Percentiles rank a stretch among this genome's conserved stretches.
Evolutionary conservation across 2,329 filamentous ascomycete genomes (phyloP).

Genomic region (Furcasterigmium sp.): DNA sequence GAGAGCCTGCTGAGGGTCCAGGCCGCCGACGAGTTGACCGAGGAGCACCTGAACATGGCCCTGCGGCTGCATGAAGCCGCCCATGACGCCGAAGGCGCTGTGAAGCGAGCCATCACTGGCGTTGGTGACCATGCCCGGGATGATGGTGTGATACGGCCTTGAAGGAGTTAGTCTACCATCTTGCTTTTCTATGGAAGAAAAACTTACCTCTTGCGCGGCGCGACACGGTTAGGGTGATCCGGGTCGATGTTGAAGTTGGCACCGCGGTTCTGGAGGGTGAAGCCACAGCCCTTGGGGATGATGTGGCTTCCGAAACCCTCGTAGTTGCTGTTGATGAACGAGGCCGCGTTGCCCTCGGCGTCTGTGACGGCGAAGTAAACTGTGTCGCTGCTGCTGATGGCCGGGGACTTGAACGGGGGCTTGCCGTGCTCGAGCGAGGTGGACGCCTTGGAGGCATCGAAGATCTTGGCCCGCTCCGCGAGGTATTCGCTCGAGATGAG

Average conservation of each 20-base stretch:
- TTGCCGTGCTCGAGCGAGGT: conserved; percentile 59
- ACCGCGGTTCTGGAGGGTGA: conserved; percentile 90
- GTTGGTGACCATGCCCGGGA: conserved; percentile 85
- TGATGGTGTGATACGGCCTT: conserved; percentile 94
- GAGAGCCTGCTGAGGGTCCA: conserved; percentile 80
- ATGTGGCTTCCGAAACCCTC: conserved; percentile 83
- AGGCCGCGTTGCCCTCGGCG: conserved; percentile 78
- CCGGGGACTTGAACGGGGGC: conserved; percentile 54
- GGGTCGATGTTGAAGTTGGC: conserved; percentile 73
- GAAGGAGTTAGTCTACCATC: no score
- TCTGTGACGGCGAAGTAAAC: conserved; percentile 92
- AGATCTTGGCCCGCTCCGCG: conserved; percentile 58
- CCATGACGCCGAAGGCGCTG: conserved; percentile 93
- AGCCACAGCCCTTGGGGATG: conserved; percentile 80
- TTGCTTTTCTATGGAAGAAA: no score
- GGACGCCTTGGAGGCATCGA: conserved; percentile 56
- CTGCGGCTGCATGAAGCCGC: conserved; percentile 97
- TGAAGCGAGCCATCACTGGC: conserved; percentile 67
- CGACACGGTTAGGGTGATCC: conserved; percentile 74
- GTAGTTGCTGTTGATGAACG: conserved; percentile 96
- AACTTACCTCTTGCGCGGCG: conserved; percentile 58
- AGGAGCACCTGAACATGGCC: conserved; percentile 91
- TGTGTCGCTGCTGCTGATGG: conserved; percentile 81
- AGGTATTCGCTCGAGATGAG: conserved; percentile 73
- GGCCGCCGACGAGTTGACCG: conserved; percentile 78